phyloP scores from a whole-genome alignment of 129 eudicot genomes.

The Kitagawia praeruptora region DNA sequence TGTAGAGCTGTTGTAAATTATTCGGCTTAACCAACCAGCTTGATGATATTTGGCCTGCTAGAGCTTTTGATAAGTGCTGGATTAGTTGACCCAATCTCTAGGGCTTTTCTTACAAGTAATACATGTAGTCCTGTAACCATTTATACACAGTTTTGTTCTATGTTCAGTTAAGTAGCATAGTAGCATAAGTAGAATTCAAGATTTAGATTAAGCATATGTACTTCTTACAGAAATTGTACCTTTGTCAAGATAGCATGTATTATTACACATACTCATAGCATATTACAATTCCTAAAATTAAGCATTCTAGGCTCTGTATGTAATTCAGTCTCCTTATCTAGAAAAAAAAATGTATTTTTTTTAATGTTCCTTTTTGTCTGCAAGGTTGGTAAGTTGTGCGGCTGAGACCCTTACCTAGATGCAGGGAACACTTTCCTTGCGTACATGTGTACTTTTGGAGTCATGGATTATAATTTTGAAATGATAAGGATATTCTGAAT shows the following conservation, averaged over 20 bases:
- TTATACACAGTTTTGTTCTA: slow-evolving; percentile 10
- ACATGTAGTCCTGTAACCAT: not conserved
- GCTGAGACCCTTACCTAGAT: too few relatives aligned
- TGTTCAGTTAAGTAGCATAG: not conserved
- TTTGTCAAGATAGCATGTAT: not conserved
- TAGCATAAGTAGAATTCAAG: not conserved
- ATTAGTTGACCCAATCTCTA: not conserved
- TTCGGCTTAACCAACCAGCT: slow-evolving; percentile 8
- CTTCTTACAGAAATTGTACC: not conserved
- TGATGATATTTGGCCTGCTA: slow-evolving; percentile 19
- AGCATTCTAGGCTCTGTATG: not conserved
- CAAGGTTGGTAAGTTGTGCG: too few relatives aligned
- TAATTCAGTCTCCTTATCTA: too few relatives aligned
- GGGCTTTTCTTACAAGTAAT: not conserved
- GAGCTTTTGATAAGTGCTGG: slow-evolving; percentile 15
- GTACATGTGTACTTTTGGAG: too few relatives aligned
- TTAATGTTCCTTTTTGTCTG: too few relatives aligned
- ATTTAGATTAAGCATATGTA: not conserved
- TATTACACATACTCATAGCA: not conserved
- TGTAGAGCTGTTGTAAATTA: slow-evolving; percentile 23
- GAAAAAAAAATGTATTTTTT: too few relatives aligned
- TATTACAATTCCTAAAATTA: not conserved
- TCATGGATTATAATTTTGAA: too few relatives aligned
- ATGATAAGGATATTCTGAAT: too few relatives aligned
- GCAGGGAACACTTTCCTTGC: too few relatives aligned